Percentiles rank a stretch among this genome's conserved stretches.
phyloP scores from a whole-genome alignment of 805 yeast species.

The Cyberlindnera suaveolens region DNA sequence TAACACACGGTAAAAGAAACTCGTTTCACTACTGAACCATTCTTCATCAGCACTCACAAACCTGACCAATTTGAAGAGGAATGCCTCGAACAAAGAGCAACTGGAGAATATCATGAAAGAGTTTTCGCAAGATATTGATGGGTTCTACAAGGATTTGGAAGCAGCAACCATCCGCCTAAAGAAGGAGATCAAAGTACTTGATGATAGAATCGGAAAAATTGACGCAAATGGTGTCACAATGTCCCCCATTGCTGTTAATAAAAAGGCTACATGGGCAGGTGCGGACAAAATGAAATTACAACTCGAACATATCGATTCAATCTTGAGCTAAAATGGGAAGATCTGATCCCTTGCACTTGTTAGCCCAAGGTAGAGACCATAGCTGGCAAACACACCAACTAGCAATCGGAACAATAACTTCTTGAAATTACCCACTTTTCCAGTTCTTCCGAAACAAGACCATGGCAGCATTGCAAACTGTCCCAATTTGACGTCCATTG shows the following conservation, averaged over 20 bases:
- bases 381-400: conserved; percentile 4
- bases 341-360: conserved; percentile 1
- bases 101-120: conserved; percentile 27
- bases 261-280: conserved; percentile 66
- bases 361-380: conserved; percentile 15
- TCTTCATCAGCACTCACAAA: conserved; percentile 42
- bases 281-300: conserved; percentile 47
- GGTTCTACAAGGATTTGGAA: conserved; percentile 50
- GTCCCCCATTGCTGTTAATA: conserved; percentile 62
- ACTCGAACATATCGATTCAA: conserved; percentile 28
- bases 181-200: conserved; percentile 61
- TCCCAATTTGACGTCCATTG: conserved; percentile 26
- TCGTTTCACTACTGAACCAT: conserved; percentile 45
- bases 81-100: conserved; percentile 18
- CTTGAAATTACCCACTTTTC: conserved; percentile 23
- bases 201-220: conserved; percentile 48
- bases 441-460: conserved; percentile 32
- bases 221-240: conserved; percentile 44
- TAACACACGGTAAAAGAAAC: conserved; percentile 22
- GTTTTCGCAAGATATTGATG: conserved; percentile 38
- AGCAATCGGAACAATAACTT: conserved; percentile 12
- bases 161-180: conserved; percentile 53
- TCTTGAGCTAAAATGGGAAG: conserved; percentile 11
- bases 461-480: conserved; percentile 24
- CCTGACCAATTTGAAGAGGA: conserved; percentile 29